Evolutionary conservation across 179 eudicot species (phyloP), one percentile per base, ranked within the genome.

Genomic region (Carnegiea gigantea): DNA sequence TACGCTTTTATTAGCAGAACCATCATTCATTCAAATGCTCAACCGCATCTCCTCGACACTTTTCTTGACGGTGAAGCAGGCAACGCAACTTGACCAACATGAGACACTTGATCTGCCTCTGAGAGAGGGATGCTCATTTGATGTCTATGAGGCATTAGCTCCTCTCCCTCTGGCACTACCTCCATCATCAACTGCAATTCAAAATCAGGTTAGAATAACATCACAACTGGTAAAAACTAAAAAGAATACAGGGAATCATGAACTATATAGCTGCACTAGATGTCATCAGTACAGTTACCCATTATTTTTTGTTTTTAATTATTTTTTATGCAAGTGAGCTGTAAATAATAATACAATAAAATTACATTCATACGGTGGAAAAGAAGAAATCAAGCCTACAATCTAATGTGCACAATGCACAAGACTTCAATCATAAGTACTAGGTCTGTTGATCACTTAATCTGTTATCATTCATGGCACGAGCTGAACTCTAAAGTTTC

Each of bases 111-210:
- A 44, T 84, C 83, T 81, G 75, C 57, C 57, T 49, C 78, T 49
- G 82, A 73, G 12, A 65, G 43, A 9, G 85, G 73, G 76, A 49
- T 28, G 36, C 78, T 76, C 23, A 38, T 74, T 78, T 75, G 85
- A 65, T 79, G 53, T 71, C 87, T 78, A 48, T 79, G 80, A 68
- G 83, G 87, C 87, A 82, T 85, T 49, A 79, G 70, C 64, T 79
- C 85, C 12, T 85, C 83, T 17, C 83, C 85, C 4, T 73, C 30
- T 4, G 57, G 30, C 60, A 82, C 87, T 24, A 80, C 10, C 38
- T 82, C 83, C 15, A 17, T 28, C 85, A 85, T 82, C 53, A 82
- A 36, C 87, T 82, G 83, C 44, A 28, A 20, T 70, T 23, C 57
- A 26, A 76, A 64, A 62, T 23, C 44, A 72, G 40, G 28, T 24